Evolutionary conservation across 768 basidiomycete species (phyloP), one percentile per base, ranked within the genome.

Genomic region (Saitozyma podzolica): DNA sequence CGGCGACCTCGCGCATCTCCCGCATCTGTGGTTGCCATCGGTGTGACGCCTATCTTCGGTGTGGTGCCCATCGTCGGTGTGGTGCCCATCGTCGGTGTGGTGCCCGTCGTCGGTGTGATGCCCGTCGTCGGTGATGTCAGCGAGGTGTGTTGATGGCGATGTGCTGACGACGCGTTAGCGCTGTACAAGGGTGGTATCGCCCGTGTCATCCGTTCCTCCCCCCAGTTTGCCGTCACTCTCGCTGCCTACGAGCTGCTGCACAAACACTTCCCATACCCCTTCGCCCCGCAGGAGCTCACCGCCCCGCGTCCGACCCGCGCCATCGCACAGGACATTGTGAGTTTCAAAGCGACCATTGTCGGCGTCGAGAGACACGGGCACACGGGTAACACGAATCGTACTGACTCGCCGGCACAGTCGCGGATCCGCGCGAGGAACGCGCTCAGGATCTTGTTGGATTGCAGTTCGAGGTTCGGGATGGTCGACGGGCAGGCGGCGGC

Each of bases 401-500:
- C 54, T 62, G 37, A 62, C 45, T 3, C 11, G 14, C 3, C 4
- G 2, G 13, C 1, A 13, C 49, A 62, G 61, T 86, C 92, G 40
- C 87, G 88, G 76, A 85, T 95, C 49, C 86, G 96, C 58, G 95
- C 96, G 17, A 85, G 95, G 61, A 97, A 97, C 83, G 95, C 93
- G 13, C 85, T 99, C 73, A 92, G 93, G 37, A 79, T 79, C 48
- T 50, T 79, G 41, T 65, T 79, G 50, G 78, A 79, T 56, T 76
- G 76, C 56, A 70, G 68, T 16, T 72, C 70, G 17, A 59, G 70
- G 29, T 78, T 78, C 60, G 77, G 77, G 45, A 73, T 73, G 72
- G 72, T 73, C 29, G 62, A 65, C 54, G 48, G 50, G n/a, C 56
- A 63, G 13, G 50, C 67, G 8, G 66, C 72, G 11, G 60, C 70